A percentile compares a stretch with the other conserved stretches of the same genome.
Evolutionary conservation across 2,329 filamentous ascomycete genomes (phyloP).

Genomic region (Aspergillus ochraceoroseus): DNA sequence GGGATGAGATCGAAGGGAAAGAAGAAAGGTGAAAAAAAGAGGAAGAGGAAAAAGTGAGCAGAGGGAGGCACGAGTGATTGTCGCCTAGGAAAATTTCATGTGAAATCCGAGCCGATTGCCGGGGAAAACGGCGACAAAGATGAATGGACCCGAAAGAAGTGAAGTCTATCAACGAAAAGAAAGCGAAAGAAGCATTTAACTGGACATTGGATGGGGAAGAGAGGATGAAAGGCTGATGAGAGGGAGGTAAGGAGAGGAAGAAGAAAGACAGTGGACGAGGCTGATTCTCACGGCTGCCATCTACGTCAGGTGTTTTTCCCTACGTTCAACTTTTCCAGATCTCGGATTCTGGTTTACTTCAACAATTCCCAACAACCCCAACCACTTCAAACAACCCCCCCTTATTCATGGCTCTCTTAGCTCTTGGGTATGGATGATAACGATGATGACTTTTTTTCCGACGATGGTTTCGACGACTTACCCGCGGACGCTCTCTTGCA

Average conservation of each 20-base stretch:
- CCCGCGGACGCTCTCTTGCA: slow-evolving; percentile 41
- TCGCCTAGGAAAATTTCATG: slow-evolving; percentile 31
- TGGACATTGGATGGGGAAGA: slow-evolving; percentile 10
- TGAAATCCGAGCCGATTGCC: slow-evolving; percentile 29
- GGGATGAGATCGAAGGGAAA: slow-evolving; percentile 6
- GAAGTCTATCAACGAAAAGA: background rate
- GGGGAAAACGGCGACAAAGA: slow-evolving; percentile 19
- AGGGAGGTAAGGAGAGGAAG: slow-evolving; percentile 14
- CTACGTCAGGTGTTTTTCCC: slow-evolving; percentile 13
- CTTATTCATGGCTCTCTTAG: slow-evolving; percentile 34
- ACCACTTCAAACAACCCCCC: slow-evolving; percentile 4
- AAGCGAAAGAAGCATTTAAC: slow-evolving; percentile 7
- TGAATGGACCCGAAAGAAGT: background rate
- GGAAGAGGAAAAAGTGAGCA: slow-evolving; percentile 11
- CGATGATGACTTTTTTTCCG: slow-evolving; percentile 47
- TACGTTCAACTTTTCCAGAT: slow-evolving; percentile 2
- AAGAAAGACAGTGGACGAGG: slow-evolving; percentile 12
- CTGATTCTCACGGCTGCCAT: slow-evolving; percentile 6
- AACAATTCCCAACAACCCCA: slow-evolving; percentile 1
- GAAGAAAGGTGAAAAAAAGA: slow-evolving; percentile 10
- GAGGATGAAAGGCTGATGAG: slow-evolving; percentile 7
- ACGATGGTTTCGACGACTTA: slow-evolving; percentile 45
- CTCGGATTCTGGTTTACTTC: slow-evolving; percentile 9
- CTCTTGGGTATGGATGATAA: slow-evolving; percentile 45
- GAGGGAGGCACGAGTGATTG: slow-evolving; percentile 19